Evolutionary conservation across 495 filamentous ascomycete species (phyloP).

Genomic region (Thozetella sp.): DNA sequence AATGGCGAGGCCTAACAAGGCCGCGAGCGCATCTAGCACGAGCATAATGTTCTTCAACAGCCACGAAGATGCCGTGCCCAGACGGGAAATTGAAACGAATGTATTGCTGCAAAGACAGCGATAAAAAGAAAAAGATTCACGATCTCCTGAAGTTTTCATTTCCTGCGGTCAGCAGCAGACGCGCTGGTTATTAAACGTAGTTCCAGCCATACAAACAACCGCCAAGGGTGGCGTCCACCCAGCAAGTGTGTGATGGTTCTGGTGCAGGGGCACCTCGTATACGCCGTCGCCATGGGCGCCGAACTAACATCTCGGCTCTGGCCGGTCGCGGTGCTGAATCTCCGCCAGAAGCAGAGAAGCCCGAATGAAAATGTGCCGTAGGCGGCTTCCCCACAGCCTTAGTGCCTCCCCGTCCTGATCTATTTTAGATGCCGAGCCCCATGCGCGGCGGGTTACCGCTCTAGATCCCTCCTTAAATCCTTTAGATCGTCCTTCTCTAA

Average conservation of each 20-base stretch:
- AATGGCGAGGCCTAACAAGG: slow-evolving; percentile 5
- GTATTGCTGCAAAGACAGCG: not conserved
- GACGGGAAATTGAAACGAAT: not conserved
- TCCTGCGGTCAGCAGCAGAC: no score
- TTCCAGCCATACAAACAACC: no score
- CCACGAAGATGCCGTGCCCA: not conserved
- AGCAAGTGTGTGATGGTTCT: no score
- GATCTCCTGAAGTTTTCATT: no score
- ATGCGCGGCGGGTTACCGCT: not conserved
- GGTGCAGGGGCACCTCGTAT: no score
- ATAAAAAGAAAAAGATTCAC: not conserved
- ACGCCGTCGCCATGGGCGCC: not conserved
- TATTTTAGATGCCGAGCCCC: not conserved
- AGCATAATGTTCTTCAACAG: not conserved
- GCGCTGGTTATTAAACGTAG: no score
- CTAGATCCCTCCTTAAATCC: not conserved
- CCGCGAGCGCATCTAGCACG: not conserved
- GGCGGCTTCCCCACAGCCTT: not conserved
- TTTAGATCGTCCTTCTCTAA: not conserved
- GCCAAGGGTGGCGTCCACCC: no score
- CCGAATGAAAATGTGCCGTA: not conserved
- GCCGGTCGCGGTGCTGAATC: not conserved
- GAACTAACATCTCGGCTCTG: not conserved
- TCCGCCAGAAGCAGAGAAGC: not conserved
- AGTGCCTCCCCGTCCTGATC: not conserved